phyloP scores from a whole-genome alignment of 495 filamentous ascomycete species.

The Hypoxylon fuscum region DNA sequence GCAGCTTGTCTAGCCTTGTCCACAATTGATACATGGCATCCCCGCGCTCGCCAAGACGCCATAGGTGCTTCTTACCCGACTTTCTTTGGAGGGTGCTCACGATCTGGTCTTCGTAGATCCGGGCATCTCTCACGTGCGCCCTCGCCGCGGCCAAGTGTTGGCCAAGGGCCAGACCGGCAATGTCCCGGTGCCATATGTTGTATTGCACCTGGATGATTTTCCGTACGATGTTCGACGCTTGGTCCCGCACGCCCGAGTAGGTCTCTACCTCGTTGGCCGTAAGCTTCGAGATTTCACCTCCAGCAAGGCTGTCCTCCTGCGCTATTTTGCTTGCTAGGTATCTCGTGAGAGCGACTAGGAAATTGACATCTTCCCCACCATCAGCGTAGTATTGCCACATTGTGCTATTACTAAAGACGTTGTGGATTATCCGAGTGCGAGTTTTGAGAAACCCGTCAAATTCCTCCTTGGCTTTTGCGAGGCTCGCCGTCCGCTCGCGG shows the following conservation, averaged over 20 bases:
- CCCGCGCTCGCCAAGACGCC: not conserved
- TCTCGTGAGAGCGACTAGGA: no score
- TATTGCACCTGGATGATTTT: not conserved
- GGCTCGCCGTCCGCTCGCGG: not conserved
- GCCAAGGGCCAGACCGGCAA: not conserved
- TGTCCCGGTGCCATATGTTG: not conserved
- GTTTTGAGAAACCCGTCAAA: not conserved
- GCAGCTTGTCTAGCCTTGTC: not conserved
- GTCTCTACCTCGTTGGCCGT: not conserved
- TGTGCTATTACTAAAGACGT: not conserved
- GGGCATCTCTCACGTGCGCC: not conserved
- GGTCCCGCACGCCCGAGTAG: not conserved
- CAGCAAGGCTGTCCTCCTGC: not conserved
- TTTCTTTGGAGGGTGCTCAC: not conserved
- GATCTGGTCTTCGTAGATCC: not conserved
- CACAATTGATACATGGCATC: not conserved
- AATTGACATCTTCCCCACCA: not conserved
- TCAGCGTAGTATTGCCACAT: conserved; percentile 3
- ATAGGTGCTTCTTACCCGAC: not conserved
- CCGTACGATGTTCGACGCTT: not conserved
- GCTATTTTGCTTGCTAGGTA: no score
- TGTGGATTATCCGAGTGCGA: not conserved
- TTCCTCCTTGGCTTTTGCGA: conserved; percentile 6
- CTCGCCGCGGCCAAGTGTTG: not conserved
- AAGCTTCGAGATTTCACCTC: not conserved